Percentiles rank a stretch among this genome's conserved stretches.
These are phyloP conservation scores for Calonectria fujianensis DNA, from an alignment of 2,329 filamentous ascomycete genomes.

Conservation along the genomic window DNA sequence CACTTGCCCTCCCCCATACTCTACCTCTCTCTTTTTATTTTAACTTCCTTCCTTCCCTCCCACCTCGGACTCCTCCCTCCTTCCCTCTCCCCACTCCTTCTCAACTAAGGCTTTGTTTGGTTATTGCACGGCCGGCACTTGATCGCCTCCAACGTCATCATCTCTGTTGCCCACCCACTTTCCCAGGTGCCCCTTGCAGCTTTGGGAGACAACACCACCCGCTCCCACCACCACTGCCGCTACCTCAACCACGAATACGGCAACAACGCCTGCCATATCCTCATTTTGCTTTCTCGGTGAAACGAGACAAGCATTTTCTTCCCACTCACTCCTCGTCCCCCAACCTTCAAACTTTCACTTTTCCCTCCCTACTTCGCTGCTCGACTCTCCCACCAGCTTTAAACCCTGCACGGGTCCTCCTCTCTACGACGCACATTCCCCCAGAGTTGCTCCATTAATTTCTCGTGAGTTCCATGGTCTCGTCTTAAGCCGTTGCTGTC, in stretches of 20 bases:
- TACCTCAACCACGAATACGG: background rate
- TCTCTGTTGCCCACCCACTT: background rate
- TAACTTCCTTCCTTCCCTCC: slow-evolving; percentile 23
- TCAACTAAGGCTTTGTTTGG: slow-evolving; percentile 3
- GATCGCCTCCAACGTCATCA: slow-evolving; percentile 26
- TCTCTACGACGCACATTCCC: background rate
- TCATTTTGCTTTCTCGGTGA: slow-evolving; percentile 3
- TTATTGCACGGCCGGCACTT: slow-evolving; percentile 8
- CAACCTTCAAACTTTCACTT: slow-evolving; percentile 4
- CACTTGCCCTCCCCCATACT: slow-evolving; percentile 31
- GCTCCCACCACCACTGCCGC: slow-evolving; percentile 13
- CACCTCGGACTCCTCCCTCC: background rate
- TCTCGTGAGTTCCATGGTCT: background rate
- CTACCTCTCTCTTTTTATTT: slow-evolving; percentile 5
- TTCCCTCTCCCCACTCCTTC: slow-evolving; percentile 12
- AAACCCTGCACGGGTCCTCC: background rate
- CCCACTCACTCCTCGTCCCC: background rate
- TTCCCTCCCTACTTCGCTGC: background rate
- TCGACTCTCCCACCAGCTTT: slow-evolving; percentile 3
- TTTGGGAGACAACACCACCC: slow-evolving; percentile 26
- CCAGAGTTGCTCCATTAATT: background rate
- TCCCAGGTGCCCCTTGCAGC: slow-evolving; percentile 30
- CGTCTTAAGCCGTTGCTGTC: background rate
- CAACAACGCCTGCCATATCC: slow-evolving; percentile 28
- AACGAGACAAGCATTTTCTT: slow-evolving; percentile 11